Evolutionary conservation across 768 basidiomycete species (phyloP).

Genomic region (Macrolepiota albuminosa): DNA sequence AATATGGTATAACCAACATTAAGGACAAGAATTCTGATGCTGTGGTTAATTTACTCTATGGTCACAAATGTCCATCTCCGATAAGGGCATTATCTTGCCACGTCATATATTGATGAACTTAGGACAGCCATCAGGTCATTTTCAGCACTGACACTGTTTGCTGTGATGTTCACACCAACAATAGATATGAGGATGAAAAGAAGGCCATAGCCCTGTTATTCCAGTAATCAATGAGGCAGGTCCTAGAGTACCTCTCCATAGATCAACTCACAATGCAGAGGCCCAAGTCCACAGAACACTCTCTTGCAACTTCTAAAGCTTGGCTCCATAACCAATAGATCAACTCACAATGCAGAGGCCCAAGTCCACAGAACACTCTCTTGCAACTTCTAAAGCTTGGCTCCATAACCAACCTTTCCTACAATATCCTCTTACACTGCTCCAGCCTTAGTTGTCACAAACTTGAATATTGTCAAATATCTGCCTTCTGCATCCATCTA

Average conservation of each 20-base stretch:
- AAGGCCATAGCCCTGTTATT: background rate
- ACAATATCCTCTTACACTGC: no score
- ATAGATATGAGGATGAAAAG: constrained; percentile 44
- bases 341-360: constrained; percentile 58
- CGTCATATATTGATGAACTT: constrained; percentile 77
- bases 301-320: no score
- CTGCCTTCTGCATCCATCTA: no score
- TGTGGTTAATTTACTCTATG: constrained; percentile 76
- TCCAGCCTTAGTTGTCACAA: no score
- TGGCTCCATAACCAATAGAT: constrained; percentile 38
- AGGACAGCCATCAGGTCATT: constrained; percentile 84
- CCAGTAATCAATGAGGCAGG: constrained; percentile 60
- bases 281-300: constrained; percentile 21
- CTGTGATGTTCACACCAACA: constrained; percentile 68
- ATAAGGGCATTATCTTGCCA: constrained; percentile 75
- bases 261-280: constrained; percentile 62
- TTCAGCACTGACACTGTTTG: constrained; percentile 67
- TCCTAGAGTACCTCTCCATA: constrained; percentile 69
- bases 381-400: no score
- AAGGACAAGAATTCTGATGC: constrained; percentile 70
- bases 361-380: no score
- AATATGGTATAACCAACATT: constrained; percentile 83
- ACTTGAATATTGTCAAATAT: no score
- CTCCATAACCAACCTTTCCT: no score
- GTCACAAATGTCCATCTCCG: constrained; percentile 79